Conservation (phyloP, 2,329 filamentous ascomycete genomes). For the Clonostachys solani region DNA sequence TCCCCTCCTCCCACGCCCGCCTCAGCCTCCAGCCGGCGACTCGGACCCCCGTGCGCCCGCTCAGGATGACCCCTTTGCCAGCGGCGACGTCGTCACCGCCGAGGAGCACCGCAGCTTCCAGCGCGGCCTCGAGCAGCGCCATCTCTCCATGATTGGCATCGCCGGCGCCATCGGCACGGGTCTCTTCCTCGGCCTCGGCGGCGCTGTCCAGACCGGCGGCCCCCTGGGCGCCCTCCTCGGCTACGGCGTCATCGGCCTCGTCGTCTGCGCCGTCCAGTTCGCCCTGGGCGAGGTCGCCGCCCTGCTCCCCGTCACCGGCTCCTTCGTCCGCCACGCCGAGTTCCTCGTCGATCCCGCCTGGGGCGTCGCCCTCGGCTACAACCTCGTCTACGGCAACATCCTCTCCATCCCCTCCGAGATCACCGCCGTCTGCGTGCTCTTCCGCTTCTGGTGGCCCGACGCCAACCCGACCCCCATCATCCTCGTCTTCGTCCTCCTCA, state of each 20-base stretch:
- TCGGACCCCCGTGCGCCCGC: too few species aligned
- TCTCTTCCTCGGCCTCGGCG: constrained; percentile 54
- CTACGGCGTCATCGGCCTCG: constrained; percentile 51
- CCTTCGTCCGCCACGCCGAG: constrained; percentile 56
- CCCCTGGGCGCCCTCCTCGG: constrained; percentile 42
- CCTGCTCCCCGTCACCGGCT: constrained; percentile 57
- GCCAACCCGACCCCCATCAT: constrained; percentile 49
- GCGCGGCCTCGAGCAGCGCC: constrained; percentile 13
- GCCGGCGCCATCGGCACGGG: constrained; percentile 58
- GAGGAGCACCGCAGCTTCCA: constrained; percentile 38
- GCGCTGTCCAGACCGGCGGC: constrained; percentile 45
- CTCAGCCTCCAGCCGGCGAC: too few species aligned
- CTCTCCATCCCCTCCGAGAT: constrained; percentile 56
- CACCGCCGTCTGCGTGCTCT: constrained; percentile 56
- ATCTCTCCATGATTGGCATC: constrained; percentile 57
- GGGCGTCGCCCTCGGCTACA: constrained; percentile 50
- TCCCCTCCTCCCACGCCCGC: too few species aligned
- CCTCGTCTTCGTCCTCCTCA: constrained; percentile 39
- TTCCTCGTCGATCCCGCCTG: constrained; percentile 59
- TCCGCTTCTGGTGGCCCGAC: constrained; percentile 62
- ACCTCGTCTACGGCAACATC: constrained; percentile 50
- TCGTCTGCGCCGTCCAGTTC: constrained; percentile 53
- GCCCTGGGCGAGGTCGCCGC: constrained; percentile 58
- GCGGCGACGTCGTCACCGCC: constrained; percentile 39
- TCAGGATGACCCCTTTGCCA: constrained; percentile 2